Percentiles rank a stretch among this genome's conserved stretches.
phyloP scores from a whole-genome alignment of 2,329 filamentous ascomycete genomes.

The Penicillium sp. region DNA sequence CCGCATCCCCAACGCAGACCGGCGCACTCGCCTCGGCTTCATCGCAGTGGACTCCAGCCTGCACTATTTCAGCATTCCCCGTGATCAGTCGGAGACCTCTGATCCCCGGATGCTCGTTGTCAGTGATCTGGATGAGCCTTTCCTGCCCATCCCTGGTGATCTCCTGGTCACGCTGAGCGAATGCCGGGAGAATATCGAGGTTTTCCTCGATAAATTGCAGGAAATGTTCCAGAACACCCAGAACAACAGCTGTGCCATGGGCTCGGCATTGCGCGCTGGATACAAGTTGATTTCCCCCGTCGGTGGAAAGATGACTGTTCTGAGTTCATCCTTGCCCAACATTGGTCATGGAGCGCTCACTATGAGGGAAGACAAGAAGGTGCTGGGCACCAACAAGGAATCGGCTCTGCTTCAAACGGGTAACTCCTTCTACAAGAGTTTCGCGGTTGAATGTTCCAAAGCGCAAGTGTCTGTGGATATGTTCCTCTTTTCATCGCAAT shows the following conservation, averaged over 20 bases:
- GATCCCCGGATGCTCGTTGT: slow-evolving; percentile 92
- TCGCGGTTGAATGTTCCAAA: slow-evolving; percentile 97
- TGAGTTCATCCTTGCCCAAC: slow-evolving; percentile 87
- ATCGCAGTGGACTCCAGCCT: slow-evolving; percentile 92
- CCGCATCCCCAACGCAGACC: slow-evolving; percentile 96
- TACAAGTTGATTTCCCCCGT: slow-evolving; percentile 95
- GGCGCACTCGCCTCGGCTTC: slow-evolving; percentile 88
- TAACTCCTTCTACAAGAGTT: slow-evolving; percentile 98
- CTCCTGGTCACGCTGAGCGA: slow-evolving; percentile 86
- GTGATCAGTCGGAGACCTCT: slow-evolving; percentile 78
- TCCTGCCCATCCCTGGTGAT: slow-evolving; percentile 89
- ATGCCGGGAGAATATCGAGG: slow-evolving; percentile 86
- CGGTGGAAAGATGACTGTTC: slow-evolving; percentile 89
- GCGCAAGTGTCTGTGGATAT: slow-evolving; percentile 98
- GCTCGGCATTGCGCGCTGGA: slow-evolving; percentile 84
- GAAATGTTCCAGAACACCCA: slow-evolving; percentile 97
- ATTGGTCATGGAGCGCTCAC: slow-evolving; percentile 85
- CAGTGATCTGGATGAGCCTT: slow-evolving; percentile 93
- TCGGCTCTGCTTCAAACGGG: slow-evolving; percentile 81
- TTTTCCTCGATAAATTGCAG: slow-evolving; percentile 84
- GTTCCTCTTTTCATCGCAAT: slow-evolving; percentile 94
- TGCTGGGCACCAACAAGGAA: slow-evolving; percentile 91
- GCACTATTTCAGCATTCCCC: slow-evolving; percentile 93
- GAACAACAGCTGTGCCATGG: slow-evolving; percentile 88
- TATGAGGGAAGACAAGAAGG: slow-evolving; percentile 93